phyloP scores from a whole-genome alignment of 805 yeast species.

The Kuraishia floccosa region DNA sequence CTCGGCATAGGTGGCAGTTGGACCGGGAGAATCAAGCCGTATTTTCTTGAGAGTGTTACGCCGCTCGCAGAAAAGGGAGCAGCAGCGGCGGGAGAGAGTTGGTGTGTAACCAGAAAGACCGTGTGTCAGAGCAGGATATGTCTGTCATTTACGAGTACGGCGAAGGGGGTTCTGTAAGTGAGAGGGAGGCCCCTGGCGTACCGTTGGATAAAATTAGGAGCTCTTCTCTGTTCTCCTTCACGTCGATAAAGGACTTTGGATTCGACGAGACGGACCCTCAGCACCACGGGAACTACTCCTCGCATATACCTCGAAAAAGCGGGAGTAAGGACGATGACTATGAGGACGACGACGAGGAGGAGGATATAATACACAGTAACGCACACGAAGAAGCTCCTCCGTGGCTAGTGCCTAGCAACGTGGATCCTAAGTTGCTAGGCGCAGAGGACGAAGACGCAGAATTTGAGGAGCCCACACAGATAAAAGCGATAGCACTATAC shows the following conservation, averaged over 20 bases:
- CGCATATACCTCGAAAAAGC: slow-evolving; percentile 10
- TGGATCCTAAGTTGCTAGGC: too few relatives aligned
- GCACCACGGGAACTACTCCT: slow-evolving; percentile 47
- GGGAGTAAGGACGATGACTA: slow-evolving; percentile 12
- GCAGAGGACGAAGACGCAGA: slow-evolving; percentile 8
- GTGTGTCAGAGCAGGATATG: too few relatives aligned
- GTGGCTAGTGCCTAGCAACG: slow-evolving; percentile 1
- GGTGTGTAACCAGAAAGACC: not conserved
- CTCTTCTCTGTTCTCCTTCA: slow-evolving; percentile 19
- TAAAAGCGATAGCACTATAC: slow-evolving; percentile 73
- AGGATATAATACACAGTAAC: slow-evolving; percentile 8
- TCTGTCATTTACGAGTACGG: too few relatives aligned
- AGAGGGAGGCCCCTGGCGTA: too few relatives aligned
- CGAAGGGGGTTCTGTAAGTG: too few relatives aligned
- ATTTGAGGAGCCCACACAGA: slow-evolving; percentile 11
- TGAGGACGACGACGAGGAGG: slow-evolving; percentile 6
- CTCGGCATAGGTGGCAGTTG: too few relatives aligned
- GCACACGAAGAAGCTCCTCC: slow-evolving; percentile 1
- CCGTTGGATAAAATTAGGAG: too few relatives aligned
- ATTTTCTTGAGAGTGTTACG: not conserved
- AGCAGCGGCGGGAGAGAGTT: not conserved
- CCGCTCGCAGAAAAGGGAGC: too few relatives aligned
- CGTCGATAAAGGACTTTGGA: slow-evolving; percentile 76
- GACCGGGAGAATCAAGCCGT: too few relatives aligned
- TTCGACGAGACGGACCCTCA: slow-evolving; percentile 61